phyloP scores from a whole-genome alignment of 768 basidiomycete species.

The Hypsizygus marmoreus region DNA sequence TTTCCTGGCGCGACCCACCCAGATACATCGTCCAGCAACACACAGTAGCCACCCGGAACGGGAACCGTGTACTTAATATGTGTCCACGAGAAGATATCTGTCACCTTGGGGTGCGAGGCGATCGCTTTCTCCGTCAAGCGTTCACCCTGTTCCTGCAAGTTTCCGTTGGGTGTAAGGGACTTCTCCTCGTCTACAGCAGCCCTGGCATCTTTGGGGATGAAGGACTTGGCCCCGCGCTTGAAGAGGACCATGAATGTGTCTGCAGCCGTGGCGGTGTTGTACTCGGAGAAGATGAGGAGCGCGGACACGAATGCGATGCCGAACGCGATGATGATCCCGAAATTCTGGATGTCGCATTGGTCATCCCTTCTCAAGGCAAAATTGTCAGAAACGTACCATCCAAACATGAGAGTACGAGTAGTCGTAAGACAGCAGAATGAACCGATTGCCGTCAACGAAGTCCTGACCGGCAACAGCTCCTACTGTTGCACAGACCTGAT shows the following conservation, averaged over 20 bases:
- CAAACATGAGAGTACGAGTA: conserved; percentile 42
- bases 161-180: conserved; percentile 7
- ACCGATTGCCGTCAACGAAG: conserved; percentile 63
- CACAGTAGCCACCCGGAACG: conserved; percentile 45
- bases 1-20: conserved; percentile 84
- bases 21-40: conserved; percentile 69
- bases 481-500: conserved; percentile 77
- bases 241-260: conserved; percentile 56
- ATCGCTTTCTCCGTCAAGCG: conserved; percentile 31
- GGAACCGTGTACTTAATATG: conserved; percentile 67
- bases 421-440: conserved; percentile 49
- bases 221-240: conserved; percentile 54
- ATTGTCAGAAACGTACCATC: conserved; percentile 37
- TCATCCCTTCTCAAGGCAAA: no score
- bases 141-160: conserved; percentile 19
- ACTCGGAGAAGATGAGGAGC: conserved; percentile 63
- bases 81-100: conserved; percentile 81
- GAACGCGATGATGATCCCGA: conserved; percentile 72
- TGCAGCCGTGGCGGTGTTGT: conserved; percentile 39
- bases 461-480: conserved; percentile 64
- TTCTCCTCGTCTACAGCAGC: conserved; percentile 42
- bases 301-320: conserved; percentile 56
- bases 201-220: conserved; percentile 28
- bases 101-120: conserved; percentile 44
- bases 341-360: conserved; percentile 54